Evolutionary conservation across 2,329 filamentous ascomycete species (phyloP), one percentile per base, ranked within the genome.

Genomic region (Aspergillus amoenus): DNA sequence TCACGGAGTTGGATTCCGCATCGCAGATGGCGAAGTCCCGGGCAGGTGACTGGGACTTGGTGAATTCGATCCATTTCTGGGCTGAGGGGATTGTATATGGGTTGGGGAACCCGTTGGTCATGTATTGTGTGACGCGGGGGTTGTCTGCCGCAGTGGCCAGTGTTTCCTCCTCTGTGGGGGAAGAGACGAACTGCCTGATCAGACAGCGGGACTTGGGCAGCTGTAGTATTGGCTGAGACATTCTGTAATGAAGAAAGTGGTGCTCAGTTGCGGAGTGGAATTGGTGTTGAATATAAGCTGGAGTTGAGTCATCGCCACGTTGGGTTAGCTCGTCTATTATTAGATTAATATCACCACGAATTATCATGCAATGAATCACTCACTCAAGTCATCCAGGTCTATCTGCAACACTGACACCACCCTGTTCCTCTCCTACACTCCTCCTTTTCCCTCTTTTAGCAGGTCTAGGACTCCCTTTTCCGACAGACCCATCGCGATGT

Each of bases 31-130:
- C 41, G 6, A 52, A 52, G n/a, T 52, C 39, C 8, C n/a, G 30
- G 3, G 2, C 12, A 2, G 50, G 50, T 5, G 18, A 34, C n/a
- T 40, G 30, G 4, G 55, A 17, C 2, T 3, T 44, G 2, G 34
- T 30, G 17, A 52, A 47, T 6, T 24, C 15, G 8, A 60, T 43
- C 55, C 58, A 57, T 7, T 3, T 21, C 9, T 48, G 21, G 12
- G 58, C 54, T 9, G 39, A 43, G 7, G 49, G 27, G 34, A 43
- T 12, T 5, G 17, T 47, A n/a, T 60, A 60, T 7, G 58, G 58
- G 15, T 30, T n/a, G 5, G 58, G 58, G 15, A 57, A 60, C 37
- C 37, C 55, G 17, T 55, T 57, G 46, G 42, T 43, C 45, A 60
- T 57, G 55, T 51, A 60, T 45, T 51, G 43, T 3, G 50, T n/a